These are phyloP conservation scores for Sphagnurus paluster DNA, from an alignment of 1,284 basidiomycete species.

Conservation along the genomic window DNA sequence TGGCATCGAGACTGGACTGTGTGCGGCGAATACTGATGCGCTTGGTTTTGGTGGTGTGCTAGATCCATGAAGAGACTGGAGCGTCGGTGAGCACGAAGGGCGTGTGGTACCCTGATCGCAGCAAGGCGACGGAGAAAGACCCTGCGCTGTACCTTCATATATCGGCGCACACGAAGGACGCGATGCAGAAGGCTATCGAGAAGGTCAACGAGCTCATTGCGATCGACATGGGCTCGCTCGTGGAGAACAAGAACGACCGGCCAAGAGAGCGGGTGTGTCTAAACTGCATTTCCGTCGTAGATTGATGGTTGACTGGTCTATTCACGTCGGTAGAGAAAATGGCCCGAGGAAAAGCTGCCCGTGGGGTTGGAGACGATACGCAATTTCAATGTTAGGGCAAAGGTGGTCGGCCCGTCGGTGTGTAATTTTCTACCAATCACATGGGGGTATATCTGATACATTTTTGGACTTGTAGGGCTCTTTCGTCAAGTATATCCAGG, in stretches of 20 bases:
- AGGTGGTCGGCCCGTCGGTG: slow-evolving; percentile 93
- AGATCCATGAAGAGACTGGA: slow-evolving; percentile 91
- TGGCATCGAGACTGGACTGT: not conserved
- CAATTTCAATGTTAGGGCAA: slow-evolving; percentile 97
- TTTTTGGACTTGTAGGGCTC: slow-evolving; percentile 60
- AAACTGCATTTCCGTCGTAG: not conserved
- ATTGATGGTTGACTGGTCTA: not conserved
- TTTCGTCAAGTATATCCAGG: slow-evolving; percentile 98
- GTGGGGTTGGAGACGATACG: slow-evolving; percentile 88
- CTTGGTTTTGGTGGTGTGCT: slow-evolving; percentile 1
- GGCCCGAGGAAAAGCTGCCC: slow-evolving; percentile 92
- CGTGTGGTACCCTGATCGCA: slow-evolving; percentile 90
- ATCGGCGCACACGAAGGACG: slow-evolving; percentile 78
- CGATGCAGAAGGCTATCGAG: slow-evolving; percentile 78
- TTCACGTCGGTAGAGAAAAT: slow-evolving; percentile 66
- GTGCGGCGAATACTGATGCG: not conserved
- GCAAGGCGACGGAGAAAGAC: slow-evolving; percentile 88
- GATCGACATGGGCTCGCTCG: slow-evolving; percentile 84
- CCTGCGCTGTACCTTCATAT: slow-evolving; percentile 96
- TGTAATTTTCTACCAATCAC: slow-evolving; percentile 30
- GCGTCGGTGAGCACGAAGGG: slow-evolving; percentile 91
- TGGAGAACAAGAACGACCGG: slow-evolving; percentile 80
- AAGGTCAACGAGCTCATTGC: slow-evolving; percentile 86
- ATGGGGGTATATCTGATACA: not conserved
- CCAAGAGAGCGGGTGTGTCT: slow-evolving; percentile 54